Conservation (phyloP, 2,329 filamentous ascomycete genomes). For the Penicillium decumbens region DNA sequence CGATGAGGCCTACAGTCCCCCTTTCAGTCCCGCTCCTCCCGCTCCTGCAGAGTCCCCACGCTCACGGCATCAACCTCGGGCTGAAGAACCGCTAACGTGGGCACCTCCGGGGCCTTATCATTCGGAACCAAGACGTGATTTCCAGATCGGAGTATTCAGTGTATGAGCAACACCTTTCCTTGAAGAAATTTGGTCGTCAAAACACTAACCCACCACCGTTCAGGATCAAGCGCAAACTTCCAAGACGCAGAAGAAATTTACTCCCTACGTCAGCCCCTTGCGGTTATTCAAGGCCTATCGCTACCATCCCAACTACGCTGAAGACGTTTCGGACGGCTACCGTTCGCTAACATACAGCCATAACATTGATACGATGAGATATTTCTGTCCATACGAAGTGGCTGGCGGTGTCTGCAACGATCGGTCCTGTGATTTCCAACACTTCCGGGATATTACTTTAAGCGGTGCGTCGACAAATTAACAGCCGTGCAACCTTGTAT, state of each 20-base stretch:
- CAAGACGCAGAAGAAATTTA: slow-evolving; percentile 36
- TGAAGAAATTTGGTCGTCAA: slow-evolving; percentile 9
- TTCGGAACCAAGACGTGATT: slow-evolving; percentile 18
- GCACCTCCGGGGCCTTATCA: slow-evolving; percentile 25
- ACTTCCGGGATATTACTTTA: slow-evolving; percentile 69
- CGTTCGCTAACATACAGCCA: slow-evolving; percentile 92
- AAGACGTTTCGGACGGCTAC: slow-evolving; percentile 68
- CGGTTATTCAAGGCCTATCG: slow-evolving; percentile 81
- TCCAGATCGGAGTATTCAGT: slow-evolving; percentile 30
- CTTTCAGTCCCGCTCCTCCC: slow-evolving; percentile 41
- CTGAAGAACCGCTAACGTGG: slow-evolving; percentile 32
- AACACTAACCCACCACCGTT: slow-evolving; percentile 25
- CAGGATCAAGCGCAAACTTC: slow-evolving; percentile 25
- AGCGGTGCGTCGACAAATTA: slow-evolving; percentile 62
- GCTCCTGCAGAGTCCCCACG: slow-evolving; percentile 18
- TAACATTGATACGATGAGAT: slow-evolving; percentile 70
- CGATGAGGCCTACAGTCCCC: slow-evolving; percentile 36
- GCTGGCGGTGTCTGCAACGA: slow-evolving; percentile 70
- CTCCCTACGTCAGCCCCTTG: slow-evolving; percentile 78
- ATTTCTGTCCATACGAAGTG: slow-evolving; percentile 72
- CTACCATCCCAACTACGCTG: slow-evolving; percentile 73
- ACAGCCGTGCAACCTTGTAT: slow-evolving; percentile 24
- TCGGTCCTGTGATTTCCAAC: slow-evolving; percentile 67
- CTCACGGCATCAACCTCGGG: slow-evolving; percentile 18
- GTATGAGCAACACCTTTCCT: slow-evolving; percentile 27